phyloP scores from a whole-genome alignment of 768 basidiomycete species.

The Boletus fagicola region DNA sequence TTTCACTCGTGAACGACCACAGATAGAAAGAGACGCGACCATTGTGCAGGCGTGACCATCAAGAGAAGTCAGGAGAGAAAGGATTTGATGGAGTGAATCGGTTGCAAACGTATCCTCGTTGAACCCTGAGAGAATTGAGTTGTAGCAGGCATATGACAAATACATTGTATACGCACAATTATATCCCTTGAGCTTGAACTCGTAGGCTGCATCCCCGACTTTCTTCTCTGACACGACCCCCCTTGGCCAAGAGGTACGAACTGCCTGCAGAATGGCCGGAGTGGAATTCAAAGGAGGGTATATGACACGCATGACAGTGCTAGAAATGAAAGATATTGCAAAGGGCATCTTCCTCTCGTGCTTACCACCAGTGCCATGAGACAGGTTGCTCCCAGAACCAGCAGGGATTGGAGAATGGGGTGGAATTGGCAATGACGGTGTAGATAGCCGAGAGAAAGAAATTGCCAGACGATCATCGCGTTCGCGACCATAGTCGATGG shows the following conservation, averaged over 20 bases:
- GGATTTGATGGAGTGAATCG: conserved; percentile 71
- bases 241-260: conserved; percentile 74
- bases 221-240: conserved; percentile 79
- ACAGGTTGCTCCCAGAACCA: conserved; percentile 37
- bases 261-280: conserved; percentile 78
- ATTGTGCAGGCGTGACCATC: conserved; percentile 68
- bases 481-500: conserved; percentile 76
- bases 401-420: conserved; percentile 40
- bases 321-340: conserved; percentile 70
- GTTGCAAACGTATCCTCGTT: conserved; percentile 73
- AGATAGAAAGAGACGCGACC: conserved; percentile 67
- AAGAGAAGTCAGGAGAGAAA: conserved; percentile 62
- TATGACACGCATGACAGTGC: conserved; percentile 68
- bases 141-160: conserved; percentile 15
- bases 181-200: conserved; percentile 82
- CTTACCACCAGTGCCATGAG: conserved; percentile 36
- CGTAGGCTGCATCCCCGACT: conserved; percentile 65
- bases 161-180: conserved; percentile 50
- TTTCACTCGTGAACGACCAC: conserved; percentile 68
- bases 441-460: conserved; percentile 58
- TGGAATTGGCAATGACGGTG: conserved; percentile 36
- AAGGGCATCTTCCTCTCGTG: conserved; percentile 50
- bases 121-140: conserved; percentile 53
- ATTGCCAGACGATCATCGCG: conserved; percentile 69
- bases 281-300: conserved; percentile 74